A percentile compares a stretch with the other conserved stretches of the same genome.
Evolutionary conservation across 1,139 yeast species (phyloP).

Genomic region (Candida pseudoviswanathii): DNA sequence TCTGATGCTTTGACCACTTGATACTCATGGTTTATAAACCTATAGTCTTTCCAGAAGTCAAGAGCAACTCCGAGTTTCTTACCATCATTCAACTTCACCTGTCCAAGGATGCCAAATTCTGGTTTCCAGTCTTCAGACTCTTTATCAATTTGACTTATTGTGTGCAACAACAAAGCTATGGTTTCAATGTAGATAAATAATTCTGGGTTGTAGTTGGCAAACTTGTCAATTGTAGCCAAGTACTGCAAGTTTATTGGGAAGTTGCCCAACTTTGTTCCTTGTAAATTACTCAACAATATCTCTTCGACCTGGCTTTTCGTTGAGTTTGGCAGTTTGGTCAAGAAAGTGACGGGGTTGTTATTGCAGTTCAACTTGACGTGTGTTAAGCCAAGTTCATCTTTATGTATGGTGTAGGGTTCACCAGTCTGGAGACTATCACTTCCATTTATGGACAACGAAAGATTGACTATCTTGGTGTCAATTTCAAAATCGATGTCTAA

Average conservation of each 20-base stretch:
- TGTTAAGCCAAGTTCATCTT: conserved; percentile 9
- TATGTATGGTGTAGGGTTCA: conserved; percentile 4
- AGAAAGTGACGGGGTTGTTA: conserved; percentile 16
- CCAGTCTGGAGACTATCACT: conserved; percentile 19
- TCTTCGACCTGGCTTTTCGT: conserved; percentile 25
- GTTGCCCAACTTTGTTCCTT: conserved; percentile 22
- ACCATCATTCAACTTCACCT: conserved; percentile 28
- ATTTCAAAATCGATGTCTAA: conserved; percentile 45
- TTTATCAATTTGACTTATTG: conserved; percentile 23
- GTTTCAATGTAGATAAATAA: conserved; percentile 35
- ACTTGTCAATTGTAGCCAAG: conserved; percentile 39
- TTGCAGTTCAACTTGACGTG: conserved; percentile 17
- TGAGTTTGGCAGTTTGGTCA: conserved; percentile 15
- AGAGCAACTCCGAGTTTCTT: conserved; percentile 36
- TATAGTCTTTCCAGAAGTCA: conserved; percentile 40
- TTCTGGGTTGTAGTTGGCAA: conserved; percentile 34
- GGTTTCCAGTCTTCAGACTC: conserved; percentile 26
- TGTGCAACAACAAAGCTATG: conserved; percentile 29
- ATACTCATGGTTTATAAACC: conserved; percentile 31
- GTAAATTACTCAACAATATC: conserved; percentile 32
- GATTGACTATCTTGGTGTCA: conserved; percentile 27
- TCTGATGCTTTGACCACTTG: conserved; percentile 7
- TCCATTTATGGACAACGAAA: conserved; percentile 40
- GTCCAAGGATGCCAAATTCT: conserved; percentile 34
- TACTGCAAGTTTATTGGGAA: conserved; percentile 42